Base-by-base conservation (phyloP, 202 grass and related monocot genomes). In the Panicum virgatum region DNA sequence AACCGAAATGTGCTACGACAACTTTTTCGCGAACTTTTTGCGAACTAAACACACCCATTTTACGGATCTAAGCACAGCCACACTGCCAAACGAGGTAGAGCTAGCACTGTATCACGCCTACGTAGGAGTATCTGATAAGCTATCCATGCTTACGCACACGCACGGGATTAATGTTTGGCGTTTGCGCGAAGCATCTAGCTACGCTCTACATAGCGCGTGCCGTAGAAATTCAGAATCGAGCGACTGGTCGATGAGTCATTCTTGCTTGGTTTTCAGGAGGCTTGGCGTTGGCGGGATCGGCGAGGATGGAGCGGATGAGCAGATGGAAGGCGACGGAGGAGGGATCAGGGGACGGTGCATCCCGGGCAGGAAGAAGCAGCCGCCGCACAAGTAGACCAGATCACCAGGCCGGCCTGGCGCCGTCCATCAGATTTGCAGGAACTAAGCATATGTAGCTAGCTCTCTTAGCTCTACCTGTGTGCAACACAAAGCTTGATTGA, bases 301-400 rank as follows among this genome's bases (percentile, higher is more conserved):
- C 27, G 85, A 84, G 53, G 88, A 78, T 40, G 62, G 43, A 8
- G 16, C 8, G 78, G 85, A 66, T 0, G 82, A 83, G 32, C 51
- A 58, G 60, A 77, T 82, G 14, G 85, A 65, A 37, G 80, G 39
- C 44, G 90, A 63, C 69, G 86, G 71, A 10, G 92, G 83, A 12
- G 92, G 83, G 38, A 69, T 93, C 46, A 90, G 82, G 77, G 92
- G 90, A 20, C 81, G 94, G 81, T 98, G 96, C 77, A 91, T 98
- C 43, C 96, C 92, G 44, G 84, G 86, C 23, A 95, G 92, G 87
- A 98, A 95, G 89, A 95, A 84, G 80, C 88, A 69, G 2, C 67
- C 85, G 72, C 68, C 83, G 73, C 62, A 80, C 0, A 80, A 80
- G 51, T 80, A 80, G 45, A 13, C 39, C 38, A 52, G 1, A 30